These are phyloP conservation scores for Sphagnurus paluster DNA, from an alignment of 1,284 basidiomycete genomes.

Conservation along the genomic window DNA sequence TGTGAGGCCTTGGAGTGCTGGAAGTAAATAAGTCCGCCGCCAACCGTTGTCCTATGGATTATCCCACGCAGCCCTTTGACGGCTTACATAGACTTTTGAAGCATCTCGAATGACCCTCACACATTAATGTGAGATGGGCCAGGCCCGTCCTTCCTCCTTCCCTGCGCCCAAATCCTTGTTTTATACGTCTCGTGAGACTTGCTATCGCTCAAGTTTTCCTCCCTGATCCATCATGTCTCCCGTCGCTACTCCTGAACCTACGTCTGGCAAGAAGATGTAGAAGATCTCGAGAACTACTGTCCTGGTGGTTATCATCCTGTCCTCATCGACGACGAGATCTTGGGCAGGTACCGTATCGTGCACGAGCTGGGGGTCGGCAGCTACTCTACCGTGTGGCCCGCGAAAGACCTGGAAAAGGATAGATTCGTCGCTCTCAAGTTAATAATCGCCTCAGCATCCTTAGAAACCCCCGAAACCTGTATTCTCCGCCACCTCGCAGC, in stretches of 20 bases:
- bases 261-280: background rate
- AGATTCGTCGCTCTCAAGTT: slow-evolving; percentile 9
- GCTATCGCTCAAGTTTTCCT: too few species aligned
- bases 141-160: too few species aligned
- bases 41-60: too few species aligned
- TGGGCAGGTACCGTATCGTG: slow-evolving; percentile 2
- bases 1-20: too few species aligned
- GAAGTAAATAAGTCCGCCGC: too few species aligned
- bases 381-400: slow-evolving; percentile 9
- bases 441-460: slow-evolving; percentile 1
- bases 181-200: too few species aligned
- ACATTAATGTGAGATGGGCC: too few species aligned
- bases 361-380: slow-evolving; percentile 9
- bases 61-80: too few species aligned
- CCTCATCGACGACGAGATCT: slow-evolving; percentile 3
- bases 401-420: slow-evolving; percentile 1
- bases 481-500: background rate
- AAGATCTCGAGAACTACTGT: slow-evolving; percentile 4
- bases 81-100: too few species aligned
- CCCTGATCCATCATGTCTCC: background rate
- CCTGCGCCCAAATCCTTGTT: too few species aligned
- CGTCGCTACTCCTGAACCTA: background rate
- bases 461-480: background rate
- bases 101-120: too few species aligned
- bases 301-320: slow-evolving; percentile 9